Evolutionary conservation across 208 protist genomes (phyloP).

Genomic region (Vickermania spadyakhi): DNA sequence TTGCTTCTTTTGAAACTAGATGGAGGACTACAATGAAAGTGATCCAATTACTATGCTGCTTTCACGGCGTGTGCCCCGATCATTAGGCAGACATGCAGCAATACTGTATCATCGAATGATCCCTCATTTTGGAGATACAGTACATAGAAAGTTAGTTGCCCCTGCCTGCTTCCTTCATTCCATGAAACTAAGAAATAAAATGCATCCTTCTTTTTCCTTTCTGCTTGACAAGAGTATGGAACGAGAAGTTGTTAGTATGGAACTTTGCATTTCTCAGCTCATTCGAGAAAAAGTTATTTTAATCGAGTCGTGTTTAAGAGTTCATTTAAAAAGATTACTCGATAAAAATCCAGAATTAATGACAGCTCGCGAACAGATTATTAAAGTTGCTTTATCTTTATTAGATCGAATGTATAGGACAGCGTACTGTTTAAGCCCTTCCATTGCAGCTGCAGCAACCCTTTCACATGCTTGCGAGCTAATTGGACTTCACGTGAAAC

Average conservation of each 20-base stretch:
- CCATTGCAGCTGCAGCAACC: constrained; percentile 41
- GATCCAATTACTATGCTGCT: neutral
- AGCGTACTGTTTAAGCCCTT: constrained; percentile 54
- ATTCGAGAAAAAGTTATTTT: constrained; percentile 54
- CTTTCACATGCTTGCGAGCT: constrained; percentile 26
- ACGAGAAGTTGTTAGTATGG: constrained; percentile 44
- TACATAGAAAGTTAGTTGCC: constrained; percentile 15
- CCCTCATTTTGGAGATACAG: neutral
- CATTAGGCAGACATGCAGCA: neutral
- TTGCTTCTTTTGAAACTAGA: neutral
- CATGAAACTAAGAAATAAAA: constrained; percentile 42
- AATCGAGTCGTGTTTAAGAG: constrained; percentile 60
- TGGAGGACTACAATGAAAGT: neutral
- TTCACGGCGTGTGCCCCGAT: neutral
- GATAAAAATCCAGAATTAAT: constrained; percentile 10
- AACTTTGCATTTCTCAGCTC: constrained; percentile 50
- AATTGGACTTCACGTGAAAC: constrained; percentile 6
- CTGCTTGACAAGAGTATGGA: too few species aligned
- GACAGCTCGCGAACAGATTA: constrained; percentile 24
- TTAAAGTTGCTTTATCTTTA: constrained; percentile 40
- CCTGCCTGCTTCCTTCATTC: constrained; percentile 52
- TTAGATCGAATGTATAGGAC: constrained; percentile 37
- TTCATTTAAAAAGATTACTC: constrained; percentile 31
- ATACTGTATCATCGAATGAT: neutral
- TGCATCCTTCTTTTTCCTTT: too few species aligned